A percentile compares a stretch with the other conserved stretches of the same genome.
Evolutionary conservation across 2,329 filamentous ascomycete species (phyloP).

Genomic region (Cladosporium sp.): DNA sequence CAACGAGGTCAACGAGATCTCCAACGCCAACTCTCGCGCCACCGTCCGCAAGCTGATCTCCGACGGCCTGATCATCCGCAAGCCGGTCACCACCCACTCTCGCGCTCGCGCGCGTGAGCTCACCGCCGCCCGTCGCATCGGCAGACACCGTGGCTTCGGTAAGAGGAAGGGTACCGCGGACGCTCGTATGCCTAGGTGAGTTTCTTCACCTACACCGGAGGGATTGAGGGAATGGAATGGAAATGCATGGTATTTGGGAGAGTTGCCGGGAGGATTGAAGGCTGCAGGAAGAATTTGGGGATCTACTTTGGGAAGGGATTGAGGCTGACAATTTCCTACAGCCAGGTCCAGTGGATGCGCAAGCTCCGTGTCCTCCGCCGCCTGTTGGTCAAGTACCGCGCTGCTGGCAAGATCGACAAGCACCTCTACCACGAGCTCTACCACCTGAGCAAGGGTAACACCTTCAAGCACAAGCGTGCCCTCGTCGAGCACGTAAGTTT

Average conservation of each 20-base stretch:
- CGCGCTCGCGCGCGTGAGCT: constrained; percentile 93
- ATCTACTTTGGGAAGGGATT: neutral
- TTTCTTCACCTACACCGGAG: constrained; percentile 21
- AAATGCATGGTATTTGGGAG: neutral
- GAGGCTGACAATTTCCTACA: constrained; percentile 41
- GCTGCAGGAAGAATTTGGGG: constrained; percentile 1
- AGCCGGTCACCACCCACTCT: constrained; percentile 99
- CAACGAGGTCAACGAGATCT: constrained; percentile 98
- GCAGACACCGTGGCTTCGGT: constrained; percentile 98
- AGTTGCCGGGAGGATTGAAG: neutral
- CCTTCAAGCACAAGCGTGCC: constrained; percentile 99
- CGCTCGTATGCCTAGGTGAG: constrained; percentile 97
- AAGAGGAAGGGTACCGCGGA: constrained; percentile 99
- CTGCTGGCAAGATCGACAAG: constrained; percentile 99
- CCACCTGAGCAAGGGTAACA: constrained; percentile 99
- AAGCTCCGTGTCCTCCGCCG: constrained; percentile 98
- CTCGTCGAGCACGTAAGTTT: constrained; percentile 97
- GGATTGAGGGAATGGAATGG: constrained; percentile 3
- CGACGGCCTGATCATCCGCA: constrained; percentile 99
- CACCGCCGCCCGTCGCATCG: constrained; percentile 88
- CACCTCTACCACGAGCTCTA: constrained; percentile 99
- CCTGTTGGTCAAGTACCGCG: constrained; percentile 99
- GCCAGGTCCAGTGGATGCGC: constrained; percentile 99
- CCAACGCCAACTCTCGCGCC: constrained; percentile 99
- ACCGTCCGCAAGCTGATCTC: constrained; percentile 98